Evolutionary conservation across 495 filamentous ascomycete species (phyloP).

Genomic region (Penicillium flavigenum): DNA sequence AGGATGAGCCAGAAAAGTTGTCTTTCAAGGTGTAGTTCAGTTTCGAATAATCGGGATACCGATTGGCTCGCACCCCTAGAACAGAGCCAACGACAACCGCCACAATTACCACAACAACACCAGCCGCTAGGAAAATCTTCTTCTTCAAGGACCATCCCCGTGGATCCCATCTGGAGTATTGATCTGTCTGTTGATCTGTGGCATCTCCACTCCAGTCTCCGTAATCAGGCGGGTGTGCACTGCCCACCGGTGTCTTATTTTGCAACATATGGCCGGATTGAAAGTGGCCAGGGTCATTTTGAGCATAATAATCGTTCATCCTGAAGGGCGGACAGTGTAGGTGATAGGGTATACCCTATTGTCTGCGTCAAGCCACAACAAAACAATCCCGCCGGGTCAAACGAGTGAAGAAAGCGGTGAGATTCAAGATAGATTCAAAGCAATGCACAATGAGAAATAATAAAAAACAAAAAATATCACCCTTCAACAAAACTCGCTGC

Average conservation of each 20-base stretch:
- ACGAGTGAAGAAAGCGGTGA: neutral
- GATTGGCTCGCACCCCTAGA: slow-evolving; percentile 36
- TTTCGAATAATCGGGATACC: slow-evolving; percentile 47
- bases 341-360: neutral
- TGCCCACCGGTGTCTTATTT: neutral
- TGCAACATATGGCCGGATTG: neutral
- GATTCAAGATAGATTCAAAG: neutral
- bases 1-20: slow-evolving; percentile 41
- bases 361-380: neutral
- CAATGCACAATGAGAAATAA: neutral
- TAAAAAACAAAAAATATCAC: neutral
- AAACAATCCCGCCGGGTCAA: neutral
- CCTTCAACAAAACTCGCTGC: neutral
- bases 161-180: slow-evolving; percentile 17
- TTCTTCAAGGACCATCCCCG: slow-evolving; percentile 26
- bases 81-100: slow-evolving; percentile 48
- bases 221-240: neutral
- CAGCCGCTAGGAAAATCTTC: slow-evolving; percentile 22
- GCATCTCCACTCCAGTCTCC: neutral
- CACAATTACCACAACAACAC: slow-evolving; percentile 42
- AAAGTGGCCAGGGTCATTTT: neutral
- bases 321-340: neutral
- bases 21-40: slow-evolving; percentile 45
- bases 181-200: neutral
- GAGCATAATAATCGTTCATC: slow-evolving; percentile 5